Evolutionary conservation across 768 basidiomycete genomes (phyloP).

Genomic region (Boletus vermiculosoides): DNA sequence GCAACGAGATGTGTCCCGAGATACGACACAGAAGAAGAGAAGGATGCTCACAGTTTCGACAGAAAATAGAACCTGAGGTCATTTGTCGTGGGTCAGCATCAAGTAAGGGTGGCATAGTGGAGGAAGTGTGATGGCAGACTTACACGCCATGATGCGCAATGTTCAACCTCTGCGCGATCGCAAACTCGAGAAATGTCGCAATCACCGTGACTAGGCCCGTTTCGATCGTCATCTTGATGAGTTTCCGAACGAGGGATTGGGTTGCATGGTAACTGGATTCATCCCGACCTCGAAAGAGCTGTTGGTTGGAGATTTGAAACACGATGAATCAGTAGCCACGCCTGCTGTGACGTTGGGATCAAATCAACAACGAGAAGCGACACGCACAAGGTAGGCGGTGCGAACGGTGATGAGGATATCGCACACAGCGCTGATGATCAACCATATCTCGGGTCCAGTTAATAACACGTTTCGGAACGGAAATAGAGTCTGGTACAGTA

Average conservation of each 20-base stretch:
- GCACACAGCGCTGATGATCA: constrained; percentile 12
- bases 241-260: constrained; percentile 9
- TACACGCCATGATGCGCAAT: constrained; percentile 12
- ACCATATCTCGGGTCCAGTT: constrained; percentile 3
- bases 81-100: neutral
- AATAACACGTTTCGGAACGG: neutral
- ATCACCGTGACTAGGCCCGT: constrained; percentile 11
- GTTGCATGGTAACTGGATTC: neutral
- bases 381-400: constrained; percentile 10
- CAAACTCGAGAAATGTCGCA: constrained; percentile 12
- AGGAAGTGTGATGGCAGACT: neutral
- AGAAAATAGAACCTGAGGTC: constrained; percentile 5
- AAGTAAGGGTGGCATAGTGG: neutral
- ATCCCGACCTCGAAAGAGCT: constrained; percentile 2
- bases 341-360: too few relatives aligned
- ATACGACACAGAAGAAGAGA: too few relatives aligned
- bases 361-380: neutral
- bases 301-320: neutral
- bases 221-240: constrained; percentile 14
- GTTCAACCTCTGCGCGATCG: constrained; percentile 2
- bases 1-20: neutral
- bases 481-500: neutral
- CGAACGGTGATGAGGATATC: constrained; percentile 12
- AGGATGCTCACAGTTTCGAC: constrained; percentile 3
- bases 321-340: neutral